Percentiles rank a stretch among this genome's conserved stretches.
Evolutionary conservation across 352 stramenopile species (phyloP).

Genomic region (Pilasporangium apinafurcum): DNA sequence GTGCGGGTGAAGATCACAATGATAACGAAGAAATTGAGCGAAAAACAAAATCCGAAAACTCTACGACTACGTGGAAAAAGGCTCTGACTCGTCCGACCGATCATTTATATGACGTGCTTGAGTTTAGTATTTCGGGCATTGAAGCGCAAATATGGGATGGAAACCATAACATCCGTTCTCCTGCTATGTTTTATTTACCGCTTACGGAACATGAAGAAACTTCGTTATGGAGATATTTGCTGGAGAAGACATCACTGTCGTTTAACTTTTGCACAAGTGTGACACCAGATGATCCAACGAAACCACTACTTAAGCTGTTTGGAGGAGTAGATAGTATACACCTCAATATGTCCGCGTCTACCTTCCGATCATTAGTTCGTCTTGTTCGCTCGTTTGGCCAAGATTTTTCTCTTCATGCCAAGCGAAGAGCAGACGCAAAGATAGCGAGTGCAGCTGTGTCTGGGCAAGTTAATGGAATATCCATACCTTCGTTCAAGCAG

Average conservation of each 20-base stretch:
- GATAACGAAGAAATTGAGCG: background rate
- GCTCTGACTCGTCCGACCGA: constrained; percentile 7
- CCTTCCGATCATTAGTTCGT: constrained; percentile 49
- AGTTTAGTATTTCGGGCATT: constrained; percentile 72
- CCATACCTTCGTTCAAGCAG: no score
- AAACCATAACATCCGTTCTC: constrained; percentile 1
- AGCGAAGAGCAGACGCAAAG: constrained; percentile 20
- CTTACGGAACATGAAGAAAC: background rate
- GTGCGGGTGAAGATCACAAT: background rate
- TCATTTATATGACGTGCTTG: constrained; percentile 71
- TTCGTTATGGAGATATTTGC: constrained; percentile 43
- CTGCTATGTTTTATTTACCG: no score
- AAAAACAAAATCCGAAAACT: no score
- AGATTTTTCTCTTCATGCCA: constrained; percentile 45
- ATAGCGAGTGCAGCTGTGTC: constrained; percentile 3
- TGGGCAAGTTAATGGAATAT: no score
- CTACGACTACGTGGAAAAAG: no score
- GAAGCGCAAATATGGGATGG: constrained; percentile 60
- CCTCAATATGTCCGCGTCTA: constrained; percentile 61
- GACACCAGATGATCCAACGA: constrained; percentile 66
- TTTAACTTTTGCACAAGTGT: constrained; percentile 79
- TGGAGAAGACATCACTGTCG: constrained; percentile 69
- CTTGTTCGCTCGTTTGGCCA: constrained; percentile 65
- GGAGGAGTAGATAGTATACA: constrained; percentile 64
- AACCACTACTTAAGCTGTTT: constrained; percentile 71